phyloP scores from a whole-genome alignment of 192 early-diverging fungal species.

The Backusella macrospora region DNA sequence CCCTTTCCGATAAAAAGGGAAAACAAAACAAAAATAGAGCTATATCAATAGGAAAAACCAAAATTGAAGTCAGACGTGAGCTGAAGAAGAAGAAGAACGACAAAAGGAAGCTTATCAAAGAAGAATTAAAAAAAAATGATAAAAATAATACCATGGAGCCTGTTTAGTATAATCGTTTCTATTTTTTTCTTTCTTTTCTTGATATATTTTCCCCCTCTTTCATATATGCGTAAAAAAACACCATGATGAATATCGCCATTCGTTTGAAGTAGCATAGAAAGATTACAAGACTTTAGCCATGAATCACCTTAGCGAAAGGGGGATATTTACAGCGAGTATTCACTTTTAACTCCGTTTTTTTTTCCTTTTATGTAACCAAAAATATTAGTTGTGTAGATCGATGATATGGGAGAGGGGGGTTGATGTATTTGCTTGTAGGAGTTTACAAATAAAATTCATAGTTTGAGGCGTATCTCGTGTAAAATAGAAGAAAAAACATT shows the following conservation, averaged over 20 bases:
- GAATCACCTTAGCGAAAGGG: no score
- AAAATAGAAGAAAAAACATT: background rate
- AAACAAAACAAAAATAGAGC: background rate
- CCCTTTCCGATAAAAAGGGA: background rate
- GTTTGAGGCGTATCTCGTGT: slow-evolving; percentile 3
- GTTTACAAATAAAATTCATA: slow-evolving; percentile 1
- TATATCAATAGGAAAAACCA: background rate
- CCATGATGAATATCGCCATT: no score
- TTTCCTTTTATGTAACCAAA: no score
- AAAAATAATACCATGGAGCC: background rate
- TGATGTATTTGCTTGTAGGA: background rate
- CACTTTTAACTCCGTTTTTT: no score
- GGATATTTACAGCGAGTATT: no score
- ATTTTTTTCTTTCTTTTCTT: background rate
- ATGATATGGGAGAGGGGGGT: no score
- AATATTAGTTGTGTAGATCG: no score
- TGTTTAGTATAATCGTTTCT: background rate
- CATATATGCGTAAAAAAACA: no score
- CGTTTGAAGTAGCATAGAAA: no score
- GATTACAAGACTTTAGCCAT: no score
- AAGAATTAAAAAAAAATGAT: background rate
- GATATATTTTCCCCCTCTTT: background rate
- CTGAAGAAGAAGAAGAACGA: no score
- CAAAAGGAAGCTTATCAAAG: no score
- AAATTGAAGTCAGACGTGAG: background rate